These are phyloP conservation scores for Macrocybe gigantea DNA, from an alignment of 768 basidiomycete genomes.

Conservation along the genomic window DNA sequence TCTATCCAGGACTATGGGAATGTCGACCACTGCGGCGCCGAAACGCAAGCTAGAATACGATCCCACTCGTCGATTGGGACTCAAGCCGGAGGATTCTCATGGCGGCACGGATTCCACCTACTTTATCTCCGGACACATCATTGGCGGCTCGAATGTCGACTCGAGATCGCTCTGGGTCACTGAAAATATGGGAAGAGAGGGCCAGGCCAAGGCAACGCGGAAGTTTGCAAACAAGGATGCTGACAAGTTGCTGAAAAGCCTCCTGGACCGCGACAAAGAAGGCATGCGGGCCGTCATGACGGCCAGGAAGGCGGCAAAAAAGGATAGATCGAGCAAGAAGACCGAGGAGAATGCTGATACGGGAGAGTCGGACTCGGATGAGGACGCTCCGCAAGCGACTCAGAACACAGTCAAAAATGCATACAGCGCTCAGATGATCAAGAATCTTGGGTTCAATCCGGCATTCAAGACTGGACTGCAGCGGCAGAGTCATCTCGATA, in stretches of 20 bases:
- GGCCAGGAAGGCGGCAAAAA: constrained; percentile 41
- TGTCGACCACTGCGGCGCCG: constrained; percentile 45
- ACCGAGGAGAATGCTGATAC: constrained; percentile 11
- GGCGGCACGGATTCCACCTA: constrained; percentile 55
- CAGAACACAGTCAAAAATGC: constrained; percentile 31
- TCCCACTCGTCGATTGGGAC: constrained; percentile 69
- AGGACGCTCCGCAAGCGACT: constrained; percentile 3
- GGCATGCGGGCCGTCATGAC: constrained; percentile 61
- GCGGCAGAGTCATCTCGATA: constrained; percentile 26
- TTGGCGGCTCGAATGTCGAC: constrained; percentile 40
- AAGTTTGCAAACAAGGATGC: constrained; percentile 49
- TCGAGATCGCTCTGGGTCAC: constrained; percentile 42
- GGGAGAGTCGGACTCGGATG: constrained; percentile 10
- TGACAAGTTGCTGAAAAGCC: constrained; percentile 52
- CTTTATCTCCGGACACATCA: constrained; percentile 73
- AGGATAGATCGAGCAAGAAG: constrained; percentile 13
- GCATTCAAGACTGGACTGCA: constrained; percentile 47
- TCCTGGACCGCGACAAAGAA: constrained; percentile 61
- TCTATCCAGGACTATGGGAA: constrained; percentile 61
- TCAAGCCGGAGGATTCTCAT: constrained; percentile 46
- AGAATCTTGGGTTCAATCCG: constrained; percentile 77
- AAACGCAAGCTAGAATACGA: constrained; percentile 58
- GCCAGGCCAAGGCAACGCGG: constrained; percentile 71
- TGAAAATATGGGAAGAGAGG: constrained; percentile 76
- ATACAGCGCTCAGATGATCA: constrained; percentile 64